Evolutionary conservation across 1,139 yeast genomes (phyloP).

Genomic region (Sugiyamaella xylanicola): DNA sequence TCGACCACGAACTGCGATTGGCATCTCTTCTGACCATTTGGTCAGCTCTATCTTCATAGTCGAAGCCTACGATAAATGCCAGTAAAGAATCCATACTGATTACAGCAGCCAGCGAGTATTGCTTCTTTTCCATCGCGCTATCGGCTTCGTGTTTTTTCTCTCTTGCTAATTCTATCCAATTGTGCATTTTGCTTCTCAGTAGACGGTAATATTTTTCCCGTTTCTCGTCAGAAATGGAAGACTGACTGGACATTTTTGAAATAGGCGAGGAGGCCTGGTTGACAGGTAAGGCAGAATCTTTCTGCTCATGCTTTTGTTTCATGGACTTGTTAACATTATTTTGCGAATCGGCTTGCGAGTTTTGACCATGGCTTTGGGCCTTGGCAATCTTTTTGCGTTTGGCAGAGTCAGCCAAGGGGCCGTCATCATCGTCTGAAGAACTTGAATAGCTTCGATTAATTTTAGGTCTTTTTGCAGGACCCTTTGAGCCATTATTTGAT

Average conservation of each 20-base stretch:
- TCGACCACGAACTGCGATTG: constrained; percentile 42
- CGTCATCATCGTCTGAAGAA: constrained; percentile 26
- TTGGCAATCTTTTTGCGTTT: constrained; percentile 8
- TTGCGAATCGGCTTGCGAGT: not conserved
- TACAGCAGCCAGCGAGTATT: constrained; percentile 38
- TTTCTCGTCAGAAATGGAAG: constrained; percentile 25
- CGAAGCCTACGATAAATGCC: constrained; percentile 46
- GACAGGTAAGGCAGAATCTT: not conserved
- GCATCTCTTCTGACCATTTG: constrained; percentile 32
- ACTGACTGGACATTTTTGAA: constrained; percentile 6
- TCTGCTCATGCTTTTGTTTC: not conserved
- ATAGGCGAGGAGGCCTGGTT: constrained; percentile 6
- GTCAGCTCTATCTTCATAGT: constrained; percentile 45
- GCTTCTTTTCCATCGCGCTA: constrained; percentile 32
- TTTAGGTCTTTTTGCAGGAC: constrained; percentile 25
- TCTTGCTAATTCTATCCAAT: constrained; percentile 42
- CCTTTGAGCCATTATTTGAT: not conserved
- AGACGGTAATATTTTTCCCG: constrained; percentile 34
- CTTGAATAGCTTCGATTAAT: constrained; percentile 30
- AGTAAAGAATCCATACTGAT: constrained; percentile 42
- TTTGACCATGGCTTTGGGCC: constrained; percentile 1
- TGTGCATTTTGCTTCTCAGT: constrained; percentile 35
- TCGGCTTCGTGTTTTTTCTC: constrained; percentile 44
- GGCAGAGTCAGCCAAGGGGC: constrained; percentile 17
- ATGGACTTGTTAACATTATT: not conserved